Base-by-base conservation (phyloP, 1,284 basidiomycete genomes). In the Ganoderma resinaceum region DNA sequence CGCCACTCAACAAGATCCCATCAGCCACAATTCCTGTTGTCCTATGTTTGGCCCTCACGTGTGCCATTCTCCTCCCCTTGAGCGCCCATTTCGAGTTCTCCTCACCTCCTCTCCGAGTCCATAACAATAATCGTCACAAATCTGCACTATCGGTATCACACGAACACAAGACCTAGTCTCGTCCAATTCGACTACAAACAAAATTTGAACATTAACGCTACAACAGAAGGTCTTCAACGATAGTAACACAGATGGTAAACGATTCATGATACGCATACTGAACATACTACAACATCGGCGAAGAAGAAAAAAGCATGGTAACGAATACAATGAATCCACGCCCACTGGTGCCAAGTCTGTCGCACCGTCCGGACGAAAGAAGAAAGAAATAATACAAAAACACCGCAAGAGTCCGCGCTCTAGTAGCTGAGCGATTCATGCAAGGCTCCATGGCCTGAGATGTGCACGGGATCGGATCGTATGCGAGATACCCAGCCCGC, bases 11-110 rank as follows among this genome's bases (percentile, higher is more conserved):
- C 68, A 67, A 66, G 65, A 66, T 65, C 61, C 68, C 46, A 59
- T 65, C 52, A 59, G 71, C 71, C 71, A 72, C 71, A 64, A 11
- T 60, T 38, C 49, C 40, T 72, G 71, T 72, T 68, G 65, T 29
- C 49, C 29, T 42, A 33, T 72, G 61, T 70, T 72, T 72, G 65
- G 31, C 29, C 14, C 18, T 63, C 67, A 69, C 70, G 67, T 71
- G 67, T 16, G 43, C 43, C 43, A 46, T 9, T 11, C 38, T 7
- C 37, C 3, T 37, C 55, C 55, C 18, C 26, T 33, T 40, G 31
- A 55, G 16, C 7, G n/a, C n/a, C 6, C n/a, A 20, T 7, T 8
- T 8, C 14, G 14, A 52, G 49, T 52, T 53, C 26, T 53, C 26
- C 6, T 31, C 52, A 37, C 23, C 23, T 29, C 6, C 5, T 53